Evolutionary conservation across 345 rosid genomes (phyloP).

Genomic region (Trapa bicornis): DNA sequence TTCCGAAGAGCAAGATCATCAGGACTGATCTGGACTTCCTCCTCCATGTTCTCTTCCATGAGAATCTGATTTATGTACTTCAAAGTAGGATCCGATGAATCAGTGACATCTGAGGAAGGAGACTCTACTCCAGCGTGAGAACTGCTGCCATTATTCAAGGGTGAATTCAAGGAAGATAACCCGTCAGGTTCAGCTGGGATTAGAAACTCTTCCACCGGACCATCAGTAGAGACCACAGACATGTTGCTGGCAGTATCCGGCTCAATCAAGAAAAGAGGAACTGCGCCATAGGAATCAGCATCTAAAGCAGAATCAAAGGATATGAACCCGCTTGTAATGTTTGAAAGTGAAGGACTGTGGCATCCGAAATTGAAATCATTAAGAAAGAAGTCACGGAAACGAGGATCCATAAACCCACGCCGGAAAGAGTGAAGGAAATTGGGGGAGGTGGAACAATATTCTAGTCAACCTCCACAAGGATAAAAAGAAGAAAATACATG

Average conservation of each 20-base stretch:
- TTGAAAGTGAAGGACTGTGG: not conserved
- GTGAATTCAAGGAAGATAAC: not conserved
- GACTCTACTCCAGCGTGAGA: conserved; percentile 4
- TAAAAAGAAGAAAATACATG: not conserved
- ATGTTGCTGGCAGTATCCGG: not conserved
- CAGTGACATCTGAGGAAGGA: conserved; percentile 33
- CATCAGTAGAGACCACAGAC: not conserved
- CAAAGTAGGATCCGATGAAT: conserved; percentile 22
- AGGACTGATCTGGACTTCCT: conserved; percentile 25
- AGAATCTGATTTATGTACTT: no score
- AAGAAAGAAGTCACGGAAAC: not conserved
- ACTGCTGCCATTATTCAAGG: not conserved
- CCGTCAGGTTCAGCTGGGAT: conserved; percentile 1
- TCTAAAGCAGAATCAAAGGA: not conserved
- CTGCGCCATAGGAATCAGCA: not conserved
- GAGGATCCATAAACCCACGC: not conserved
- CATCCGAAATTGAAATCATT: not conserved
- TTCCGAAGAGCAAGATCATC: conserved; percentile 28
- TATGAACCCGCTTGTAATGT: not conserved
- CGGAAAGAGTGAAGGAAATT: not conserved
- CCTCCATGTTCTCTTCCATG: conserved; percentile 7
- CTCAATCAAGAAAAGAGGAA: not conserved
- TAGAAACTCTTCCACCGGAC: not conserved
- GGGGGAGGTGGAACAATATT: not conserved
- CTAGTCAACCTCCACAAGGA: not conserved